Percentiles rank a stretch among this genome's conserved stretches.
phyloP scores from a whole-genome alignment of 768 basidiomycete genomes.

The Chalciporus piperatus region DNA sequence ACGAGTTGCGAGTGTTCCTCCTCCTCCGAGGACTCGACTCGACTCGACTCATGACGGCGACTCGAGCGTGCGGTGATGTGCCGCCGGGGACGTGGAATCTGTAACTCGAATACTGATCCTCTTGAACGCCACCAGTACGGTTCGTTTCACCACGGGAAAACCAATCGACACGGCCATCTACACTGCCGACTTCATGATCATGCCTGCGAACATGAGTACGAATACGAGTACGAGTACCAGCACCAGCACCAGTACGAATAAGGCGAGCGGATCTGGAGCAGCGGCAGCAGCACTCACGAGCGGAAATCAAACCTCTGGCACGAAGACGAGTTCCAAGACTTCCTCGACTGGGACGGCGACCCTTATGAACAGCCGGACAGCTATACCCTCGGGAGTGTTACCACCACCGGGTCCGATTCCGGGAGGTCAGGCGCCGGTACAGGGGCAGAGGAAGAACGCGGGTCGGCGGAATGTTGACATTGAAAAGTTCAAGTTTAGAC shows the following conservation, averaged over 20 bases:
- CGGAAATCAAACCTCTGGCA: background rate
- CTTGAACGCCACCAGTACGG: constrained; percentile 20
- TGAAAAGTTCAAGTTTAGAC: constrained; percentile 41
- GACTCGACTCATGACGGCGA: too few relatives aligned
- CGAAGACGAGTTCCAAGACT: constrained; percentile 4
- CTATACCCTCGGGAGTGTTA: constrained; percentile 3
- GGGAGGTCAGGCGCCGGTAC: background rate
- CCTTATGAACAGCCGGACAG: background rate
- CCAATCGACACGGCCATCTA: constrained; percentile 37
- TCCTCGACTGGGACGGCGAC: constrained; percentile 4
- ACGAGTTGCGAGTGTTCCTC: too few relatives aligned
- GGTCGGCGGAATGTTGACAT: constrained; percentile 26
- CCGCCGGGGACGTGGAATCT: background rate
- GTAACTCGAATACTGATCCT: background rate
- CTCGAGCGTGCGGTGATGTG: too few relatives aligned
- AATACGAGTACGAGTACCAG: background rate
- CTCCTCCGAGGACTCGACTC: background rate
- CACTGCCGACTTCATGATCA: constrained; percentile 51
- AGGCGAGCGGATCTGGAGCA: background rate
- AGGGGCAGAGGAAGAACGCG: constrained; percentile 15
- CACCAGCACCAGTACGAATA: background rate
- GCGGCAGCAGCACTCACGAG: constrained; percentile 8
- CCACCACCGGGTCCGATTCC: constrained; percentile 10
- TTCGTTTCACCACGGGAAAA: constrained; percentile 31
- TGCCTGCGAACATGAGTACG: constrained; percentile 17